Conservation (phyloP, 176 grass and related monocot genomes). For the Juncus inflexus region DNA sequence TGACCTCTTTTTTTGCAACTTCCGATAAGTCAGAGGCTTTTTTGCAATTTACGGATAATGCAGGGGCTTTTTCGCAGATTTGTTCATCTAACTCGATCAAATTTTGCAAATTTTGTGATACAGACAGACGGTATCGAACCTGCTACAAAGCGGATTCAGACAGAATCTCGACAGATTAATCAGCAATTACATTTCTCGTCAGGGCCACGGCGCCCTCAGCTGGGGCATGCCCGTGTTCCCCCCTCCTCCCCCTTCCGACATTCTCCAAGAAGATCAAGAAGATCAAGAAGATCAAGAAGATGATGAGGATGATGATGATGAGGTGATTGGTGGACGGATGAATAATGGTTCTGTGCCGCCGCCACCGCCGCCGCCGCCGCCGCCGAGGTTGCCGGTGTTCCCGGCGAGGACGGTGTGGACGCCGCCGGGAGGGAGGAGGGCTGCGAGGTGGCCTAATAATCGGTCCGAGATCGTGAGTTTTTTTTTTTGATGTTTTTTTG, state of each 20-base stretch:
- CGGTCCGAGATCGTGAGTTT: slow-evolving; percentile 73
- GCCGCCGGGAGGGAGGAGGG: slow-evolving; percentile 18
- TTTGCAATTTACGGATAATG: slow-evolving; percentile 3
- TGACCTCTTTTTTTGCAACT: background rate
- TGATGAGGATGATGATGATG: slow-evolving; percentile 21
- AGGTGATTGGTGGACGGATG: background rate
- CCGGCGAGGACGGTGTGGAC: no score
- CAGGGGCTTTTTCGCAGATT: background rate
- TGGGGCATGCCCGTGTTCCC: slow-evolving; percentile 60
- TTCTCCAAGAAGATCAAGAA: slow-evolving; percentile 25
- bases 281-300: slow-evolving; percentile 43
- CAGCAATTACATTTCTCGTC: slow-evolving; percentile 71
- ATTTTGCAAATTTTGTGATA: slow-evolving; percentile 15
- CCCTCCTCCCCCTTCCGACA: slow-evolving; percentile 27
- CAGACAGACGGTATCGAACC: slow-evolving; percentile 94
- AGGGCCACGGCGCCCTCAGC: slow-evolving; percentile 56
- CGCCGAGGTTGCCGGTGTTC: slow-evolving; percentile 57
- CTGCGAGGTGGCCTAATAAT: slow-evolving; percentile 80
- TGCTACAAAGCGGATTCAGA: slow-evolving; percentile 88
- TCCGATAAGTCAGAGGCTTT: background rate
- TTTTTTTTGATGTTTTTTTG: slow-evolving; percentile 20
- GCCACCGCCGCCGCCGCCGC: slow-evolving; percentile 67
- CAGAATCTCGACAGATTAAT: slow-evolving; percentile 89
- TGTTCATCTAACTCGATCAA: slow-evolving; percentile 1
- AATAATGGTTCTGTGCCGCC: slow-evolving; percentile 38